A percentile compares a stretch with the other conserved stretches of the same genome.
Conservation (phyloP, 192 early-diverging fungal species). For the Coemansia sp. region DNA sequence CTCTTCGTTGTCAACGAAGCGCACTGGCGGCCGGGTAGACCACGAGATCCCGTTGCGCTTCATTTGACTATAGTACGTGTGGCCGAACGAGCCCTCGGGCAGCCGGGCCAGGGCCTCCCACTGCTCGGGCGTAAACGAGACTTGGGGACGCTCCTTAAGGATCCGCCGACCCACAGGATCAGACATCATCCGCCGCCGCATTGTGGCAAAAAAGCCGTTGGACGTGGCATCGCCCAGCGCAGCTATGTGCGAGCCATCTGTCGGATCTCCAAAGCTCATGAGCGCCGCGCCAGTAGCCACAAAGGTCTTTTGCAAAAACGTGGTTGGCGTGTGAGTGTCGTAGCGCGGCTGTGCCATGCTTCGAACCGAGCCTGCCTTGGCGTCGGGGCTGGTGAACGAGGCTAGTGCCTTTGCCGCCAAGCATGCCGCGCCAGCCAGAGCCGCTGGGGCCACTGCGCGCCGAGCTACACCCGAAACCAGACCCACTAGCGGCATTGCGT, state of each 20-base stretch:
- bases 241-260: slow-evolving; percentile 51
- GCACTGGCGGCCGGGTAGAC: slow-evolving; percentile 75
- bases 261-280: slow-evolving; percentile 70
- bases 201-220: slow-evolving; percentile 57
- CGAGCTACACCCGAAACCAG: slow-evolving; percentile 18
- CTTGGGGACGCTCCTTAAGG: slow-evolving; percentile 72
- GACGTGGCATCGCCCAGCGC: slow-evolving; percentile 85
- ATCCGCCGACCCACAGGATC: slow-evolving; percentile 75
- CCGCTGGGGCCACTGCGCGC: slow-evolving; percentile 20
- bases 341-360: slow-evolving; percentile 52
- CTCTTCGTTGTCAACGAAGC: slow-evolving; percentile 85
- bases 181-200: slow-evolving; percentile 77
- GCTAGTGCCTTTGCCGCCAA: slow-evolving; percentile 25
- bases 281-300: slow-evolving; percentile 75
- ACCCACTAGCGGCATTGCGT: slow-evolving; percentile 24
- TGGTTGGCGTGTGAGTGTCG: slow-evolving; percentile 61
- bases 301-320: slow-evolving; percentile 56
- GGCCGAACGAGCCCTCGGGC: slow-evolving; percentile 76
- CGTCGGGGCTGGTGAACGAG: slow-evolving; percentile 48
- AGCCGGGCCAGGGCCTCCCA: slow-evolving; percentile 57
- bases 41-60: slow-evolving; percentile 75
- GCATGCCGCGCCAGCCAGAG: slow-evolving; percentile 22
- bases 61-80: slow-evolving; percentile 78
- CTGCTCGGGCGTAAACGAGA: slow-evolving; percentile 67
- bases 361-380: slow-evolving; percentile 23